phyloP scores from a whole-genome alignment of 495 filamentous ascomycete species.

The Aspergillus coremiiformis region DNA sequence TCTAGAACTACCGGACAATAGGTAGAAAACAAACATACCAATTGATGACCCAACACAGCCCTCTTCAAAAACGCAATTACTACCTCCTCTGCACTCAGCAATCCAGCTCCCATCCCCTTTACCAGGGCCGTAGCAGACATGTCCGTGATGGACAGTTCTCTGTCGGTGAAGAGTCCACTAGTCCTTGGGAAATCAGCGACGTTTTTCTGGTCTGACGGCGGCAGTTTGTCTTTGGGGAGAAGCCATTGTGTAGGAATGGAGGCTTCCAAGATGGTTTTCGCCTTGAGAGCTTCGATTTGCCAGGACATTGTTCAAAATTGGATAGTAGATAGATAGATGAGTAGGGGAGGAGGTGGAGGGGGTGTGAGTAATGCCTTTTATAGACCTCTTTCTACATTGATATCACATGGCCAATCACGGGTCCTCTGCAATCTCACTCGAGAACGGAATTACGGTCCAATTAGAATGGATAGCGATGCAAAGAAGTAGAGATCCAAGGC shows the following conservation, averaged over 20 bases:
- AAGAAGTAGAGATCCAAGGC: too few species aligned
- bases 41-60: conserved; percentile 53
- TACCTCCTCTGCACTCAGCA: conserved; percentile 50
- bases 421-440: too few species aligned
- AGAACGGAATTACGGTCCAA: too few species aligned
- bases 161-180: conserved; percentile 42
- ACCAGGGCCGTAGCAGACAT: conserved; percentile 47
- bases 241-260: conserved; percentile 40
- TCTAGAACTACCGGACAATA: too few species aligned
- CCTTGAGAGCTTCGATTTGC: conserved; percentile 29
- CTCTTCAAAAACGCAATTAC: conserved; percentile 55
- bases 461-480: too few species aligned
- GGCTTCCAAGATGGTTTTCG: conserved; percentile 25
- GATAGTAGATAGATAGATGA: background rate
- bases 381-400: too few species aligned
- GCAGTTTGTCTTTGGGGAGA: conserved; percentile 21
- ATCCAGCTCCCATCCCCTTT: conserved; percentile 37
- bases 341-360: background rate
- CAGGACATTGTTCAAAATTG: conserved; percentile 25
- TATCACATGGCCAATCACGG: too few species aligned
- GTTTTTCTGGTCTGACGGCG: conserved; percentile 25
- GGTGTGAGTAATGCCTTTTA: too few species aligned
- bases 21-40: conserved; percentile 28
- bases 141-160: conserved; percentile 55
- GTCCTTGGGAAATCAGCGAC: conserved; percentile 36